phyloP scores from a whole-genome alignment of 2,329 filamentous ascomycete genomes.

The Daldinia sp. region DNA sequence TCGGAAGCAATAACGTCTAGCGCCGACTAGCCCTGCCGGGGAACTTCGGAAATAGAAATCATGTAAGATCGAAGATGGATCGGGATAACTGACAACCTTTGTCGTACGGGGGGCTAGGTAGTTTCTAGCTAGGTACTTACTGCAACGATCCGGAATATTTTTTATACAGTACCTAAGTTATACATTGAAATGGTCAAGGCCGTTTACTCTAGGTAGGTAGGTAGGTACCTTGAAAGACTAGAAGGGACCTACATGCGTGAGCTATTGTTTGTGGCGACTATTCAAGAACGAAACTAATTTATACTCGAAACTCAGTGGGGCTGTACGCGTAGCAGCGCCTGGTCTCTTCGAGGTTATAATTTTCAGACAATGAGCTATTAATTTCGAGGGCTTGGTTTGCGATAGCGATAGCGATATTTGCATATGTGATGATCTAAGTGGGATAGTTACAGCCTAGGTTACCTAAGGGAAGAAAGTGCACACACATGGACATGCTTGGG shows the following conservation, averaged over 20 bases:
- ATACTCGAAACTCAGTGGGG: too few relatives aligned
- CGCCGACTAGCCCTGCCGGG: background rate
- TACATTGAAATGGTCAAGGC: background rate
- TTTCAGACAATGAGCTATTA: background rate
- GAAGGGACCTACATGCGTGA: too few relatives aligned
- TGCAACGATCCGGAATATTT: slow-evolving; percentile 22
- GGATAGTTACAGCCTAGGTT: background rate
- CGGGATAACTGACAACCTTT: slow-evolving; percentile 23
- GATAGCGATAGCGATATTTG: background rate
- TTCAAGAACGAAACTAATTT: background rate
- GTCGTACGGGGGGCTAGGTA: slow-evolving; percentile 14
- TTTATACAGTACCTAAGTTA: background rate
- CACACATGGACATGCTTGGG: too few relatives aligned
- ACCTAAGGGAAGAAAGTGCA: background rate
- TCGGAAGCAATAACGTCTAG: slow-evolving; percentile 20
- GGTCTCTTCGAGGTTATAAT: background rate
- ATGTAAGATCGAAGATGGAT: slow-evolving; percentile 11
- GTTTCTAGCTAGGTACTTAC: slow-evolving; percentile 6
- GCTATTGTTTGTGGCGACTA: background rate
- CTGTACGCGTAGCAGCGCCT: too few relatives aligned
- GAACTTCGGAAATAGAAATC: slow-evolving; percentile 2
- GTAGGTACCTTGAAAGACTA: background rate
- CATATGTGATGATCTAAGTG: background rate
- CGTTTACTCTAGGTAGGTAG: background rate
- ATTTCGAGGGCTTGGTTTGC: background rate